These are phyloP conservation scores for Herpetomonas samuelpessoai DNA, from an alignment of 208 protist species.

Conservation along the genomic window DNA sequence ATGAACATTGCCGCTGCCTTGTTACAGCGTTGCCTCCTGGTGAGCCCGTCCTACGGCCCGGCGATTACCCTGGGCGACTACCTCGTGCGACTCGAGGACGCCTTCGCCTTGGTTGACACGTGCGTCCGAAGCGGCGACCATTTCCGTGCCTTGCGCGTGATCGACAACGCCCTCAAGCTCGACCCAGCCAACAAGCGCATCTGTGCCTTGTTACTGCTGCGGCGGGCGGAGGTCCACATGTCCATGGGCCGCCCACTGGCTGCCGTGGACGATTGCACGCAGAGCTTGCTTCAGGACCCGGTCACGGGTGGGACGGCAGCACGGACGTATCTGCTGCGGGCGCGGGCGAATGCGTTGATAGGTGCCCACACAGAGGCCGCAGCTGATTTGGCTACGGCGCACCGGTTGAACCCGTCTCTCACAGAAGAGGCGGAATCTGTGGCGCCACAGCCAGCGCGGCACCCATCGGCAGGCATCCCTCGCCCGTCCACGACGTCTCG, in stretches of 20 bases:
- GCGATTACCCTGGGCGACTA: conserved; percentile 66
- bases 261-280: conserved; percentile 62
- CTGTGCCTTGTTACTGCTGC: conserved; percentile 34
- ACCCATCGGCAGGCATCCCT: neutral
- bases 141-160: conserved; percentile 24
- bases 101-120: conserved; percentile 25
- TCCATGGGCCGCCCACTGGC: conserved; percentile 27
- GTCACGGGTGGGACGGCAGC: too few relatives aligned
- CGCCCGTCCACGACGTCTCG: neutral
- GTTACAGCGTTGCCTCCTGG: conserved; percentile 53
- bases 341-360: conserved; percentile 29
- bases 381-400: conserved; percentile 39
- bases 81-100: conserved; percentile 60
- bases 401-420: conserved; percentile 25
- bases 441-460: neutral
- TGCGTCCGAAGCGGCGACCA: conserved; percentile 28
- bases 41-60: conserved; percentile 48
- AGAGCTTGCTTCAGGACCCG: conserved; percentile 38
- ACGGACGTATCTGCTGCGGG: conserved; percentile 52
- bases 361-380: conserved; percentile 33
- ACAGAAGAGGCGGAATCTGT: conserved; percentile 3
- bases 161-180: conserved; percentile 46
- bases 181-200: conserved; percentile 42
- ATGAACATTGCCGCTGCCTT: conserved; percentile 70
- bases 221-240: conserved; percentile 47